Conservation (phyloP, 805 yeast genomes). For the Candida railenensis region DNA sequence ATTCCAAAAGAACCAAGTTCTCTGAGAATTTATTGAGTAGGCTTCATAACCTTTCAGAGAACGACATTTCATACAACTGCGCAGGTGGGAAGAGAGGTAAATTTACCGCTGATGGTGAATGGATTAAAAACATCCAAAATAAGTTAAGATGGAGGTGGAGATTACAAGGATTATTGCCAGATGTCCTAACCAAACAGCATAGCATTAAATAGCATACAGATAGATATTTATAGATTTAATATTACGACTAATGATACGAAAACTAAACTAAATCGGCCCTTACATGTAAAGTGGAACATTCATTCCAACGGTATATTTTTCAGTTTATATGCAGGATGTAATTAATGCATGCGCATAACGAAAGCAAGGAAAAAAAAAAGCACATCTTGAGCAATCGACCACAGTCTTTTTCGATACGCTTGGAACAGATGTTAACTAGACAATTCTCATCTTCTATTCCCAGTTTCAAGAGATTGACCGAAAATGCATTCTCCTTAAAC, state of each 20-base stretch:
- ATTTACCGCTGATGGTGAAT: constrained; percentile 1
- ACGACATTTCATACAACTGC: too few species aligned
- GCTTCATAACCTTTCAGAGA: not conserved
- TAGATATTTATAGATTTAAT: not conserved
- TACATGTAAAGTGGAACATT: constrained; percentile 6
- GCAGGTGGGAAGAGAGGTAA: not conserved
- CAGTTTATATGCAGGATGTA: constrained; percentile 6
- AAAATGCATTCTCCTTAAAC: constrained; percentile 25
- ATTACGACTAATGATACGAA: constrained; percentile 2
- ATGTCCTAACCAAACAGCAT: constrained; percentile 2
- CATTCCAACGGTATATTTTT: too few species aligned
- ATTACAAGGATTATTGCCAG: constrained; percentile 20
- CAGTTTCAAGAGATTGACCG: not conserved
- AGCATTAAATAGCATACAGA: constrained; percentile 3
- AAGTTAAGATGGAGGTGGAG: constrained; percentile 24
- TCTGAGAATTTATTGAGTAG: not conserved
- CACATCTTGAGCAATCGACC: not conserved
- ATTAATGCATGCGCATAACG: too few species aligned
- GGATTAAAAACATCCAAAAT: constrained; percentile 17
- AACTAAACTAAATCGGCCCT: too few species aligned
- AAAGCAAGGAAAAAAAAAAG: too few species aligned
- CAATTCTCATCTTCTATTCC: not conserved
- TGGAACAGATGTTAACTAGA: not conserved
- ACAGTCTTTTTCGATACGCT: not conserved
- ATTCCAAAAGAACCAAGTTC: not conserved